phyloP scores from a whole-genome alignment of 306 rosid genomes.

The Vigna mungo region DNA sequence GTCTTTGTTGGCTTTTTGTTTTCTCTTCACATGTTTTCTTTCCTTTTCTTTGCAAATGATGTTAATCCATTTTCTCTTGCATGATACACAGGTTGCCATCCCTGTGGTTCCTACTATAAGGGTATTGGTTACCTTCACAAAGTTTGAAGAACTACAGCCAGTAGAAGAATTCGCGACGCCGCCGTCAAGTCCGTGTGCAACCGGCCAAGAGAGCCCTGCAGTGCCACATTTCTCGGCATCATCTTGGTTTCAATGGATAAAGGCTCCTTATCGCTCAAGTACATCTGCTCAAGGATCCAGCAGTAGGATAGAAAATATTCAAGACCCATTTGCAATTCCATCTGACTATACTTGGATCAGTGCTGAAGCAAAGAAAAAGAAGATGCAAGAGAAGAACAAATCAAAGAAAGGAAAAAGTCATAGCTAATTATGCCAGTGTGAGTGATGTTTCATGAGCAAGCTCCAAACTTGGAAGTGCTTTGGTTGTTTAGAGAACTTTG shows the following conservation, averaged over 20 bases:
- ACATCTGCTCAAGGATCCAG: constrained; percentile 63
- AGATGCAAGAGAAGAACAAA: constrained; percentile 92
- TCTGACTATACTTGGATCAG: constrained; percentile 84
- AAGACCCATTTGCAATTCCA: constrained; percentile 91
- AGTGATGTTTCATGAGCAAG: constrained; percentile 1
- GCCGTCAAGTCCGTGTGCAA: constrained; percentile 77
- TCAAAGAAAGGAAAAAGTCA: constrained; percentile 84
- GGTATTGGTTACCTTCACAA: constrained; percentile 90
- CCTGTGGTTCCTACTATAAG: constrained; percentile 97
- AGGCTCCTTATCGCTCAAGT: constrained; percentile 81
- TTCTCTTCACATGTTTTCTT: neutral
- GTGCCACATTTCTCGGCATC: constrained; percentile 53
- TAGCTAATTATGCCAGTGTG: constrained; percentile 49
- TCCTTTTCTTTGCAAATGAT: neutral
- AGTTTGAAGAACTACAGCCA: constrained; percentile 87
- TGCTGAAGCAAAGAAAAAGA: constrained; percentile 86
- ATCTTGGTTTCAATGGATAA: constrained; percentile 99
- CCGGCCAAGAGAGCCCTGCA: constrained; percentile 74
- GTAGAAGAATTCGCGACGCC: constrained; percentile 87
- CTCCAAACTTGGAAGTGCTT: constrained; percentile 43
- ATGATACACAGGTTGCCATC: constrained; percentile 84
- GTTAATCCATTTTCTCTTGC: constrained; percentile 31
- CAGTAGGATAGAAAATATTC: constrained; percentile 81
- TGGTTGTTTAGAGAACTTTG: constrained; percentile 46
- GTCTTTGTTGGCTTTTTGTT: neutral